These are phyloP conservation scores for Phytopythium delawarense DNA, from an alignment of 352 stramenopile genomes.

Conservation along the genomic window DNA sequence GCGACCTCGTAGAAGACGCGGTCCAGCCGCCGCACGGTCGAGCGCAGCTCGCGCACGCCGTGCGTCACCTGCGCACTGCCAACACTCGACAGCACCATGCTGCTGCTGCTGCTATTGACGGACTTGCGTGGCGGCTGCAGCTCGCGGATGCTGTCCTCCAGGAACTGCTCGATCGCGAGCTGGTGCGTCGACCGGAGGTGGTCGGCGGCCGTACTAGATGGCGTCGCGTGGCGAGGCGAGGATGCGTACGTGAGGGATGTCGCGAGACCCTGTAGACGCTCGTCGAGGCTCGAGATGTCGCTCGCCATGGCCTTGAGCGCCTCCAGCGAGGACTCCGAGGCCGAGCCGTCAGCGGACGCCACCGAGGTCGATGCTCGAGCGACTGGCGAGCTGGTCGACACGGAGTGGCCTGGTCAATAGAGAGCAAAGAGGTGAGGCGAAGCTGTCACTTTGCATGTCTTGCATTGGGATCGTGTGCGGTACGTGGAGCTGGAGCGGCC, in stretches of 20 bases:
- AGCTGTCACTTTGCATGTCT: too few species aligned
- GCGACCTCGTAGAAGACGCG: constrained; percentile 77
- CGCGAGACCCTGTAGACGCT: constrained; percentile 21
- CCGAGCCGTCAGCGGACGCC: neutral
- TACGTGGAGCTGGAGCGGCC: neutral
- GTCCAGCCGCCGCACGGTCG: constrained; percentile 58
- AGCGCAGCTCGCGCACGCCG: constrained; percentile 55
- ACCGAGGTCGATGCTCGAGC: neutral
- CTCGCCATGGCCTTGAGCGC: constrained; percentile 22
- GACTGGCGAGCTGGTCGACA: neutral
- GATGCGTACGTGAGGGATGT: neutral
- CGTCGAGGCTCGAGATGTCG: constrained; percentile 21
- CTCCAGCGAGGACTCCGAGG: constrained; percentile 8
- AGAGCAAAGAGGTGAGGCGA: neutral
- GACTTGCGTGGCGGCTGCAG: constrained; percentile 17
- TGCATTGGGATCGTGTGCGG: too few species aligned
- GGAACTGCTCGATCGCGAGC: constrained; percentile 42
- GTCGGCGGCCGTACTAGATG: neutral
- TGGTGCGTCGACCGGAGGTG: constrained; percentile 21
- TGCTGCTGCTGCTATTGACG: neutral
- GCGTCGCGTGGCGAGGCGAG: neutral
- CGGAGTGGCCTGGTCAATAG: neutral
- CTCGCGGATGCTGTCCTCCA: constrained; percentile 44
- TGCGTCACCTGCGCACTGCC: constrained; percentile 48
- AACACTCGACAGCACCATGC: neutral